Percentiles rank a stretch among this genome's conserved stretches.
Evolutionary conservation across 306 rosid species (phyloP).

Genomic region (Cicer cuneatum): DNA sequence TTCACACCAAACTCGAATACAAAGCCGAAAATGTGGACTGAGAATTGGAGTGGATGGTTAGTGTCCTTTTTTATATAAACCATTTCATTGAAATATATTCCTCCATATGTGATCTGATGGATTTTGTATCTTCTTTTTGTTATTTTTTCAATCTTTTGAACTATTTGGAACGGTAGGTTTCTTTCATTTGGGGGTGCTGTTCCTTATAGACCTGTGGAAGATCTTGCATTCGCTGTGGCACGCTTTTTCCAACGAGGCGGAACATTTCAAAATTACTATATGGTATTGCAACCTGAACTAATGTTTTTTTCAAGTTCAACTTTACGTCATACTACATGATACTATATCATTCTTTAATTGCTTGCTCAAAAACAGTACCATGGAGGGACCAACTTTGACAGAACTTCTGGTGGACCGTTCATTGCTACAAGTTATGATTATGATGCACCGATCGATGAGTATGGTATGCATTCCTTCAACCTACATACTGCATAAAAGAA

Average conservation of each 20-base stretch:
- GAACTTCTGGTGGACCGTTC: constrained; percentile 89
- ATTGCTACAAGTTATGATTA: constrained; percentile 94
- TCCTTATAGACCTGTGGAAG: constrained; percentile 90
- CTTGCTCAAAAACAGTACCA: constrained; percentile 73
- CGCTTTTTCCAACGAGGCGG: constrained; percentile 98
- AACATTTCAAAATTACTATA: constrained; percentile 92
- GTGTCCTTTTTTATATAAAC: constrained; percentile 36
- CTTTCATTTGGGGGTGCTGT: constrained; percentile 79
- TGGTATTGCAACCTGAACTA: constrained; percentile 61
- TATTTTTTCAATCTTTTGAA: neutral
- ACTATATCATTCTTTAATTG: constrained; percentile 34
- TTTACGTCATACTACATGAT: constrained; percentile 27
- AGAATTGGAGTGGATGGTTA: constrained; percentile 95
- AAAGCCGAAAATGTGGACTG: constrained; percentile 98
- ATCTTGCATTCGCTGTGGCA: constrained; percentile 88
- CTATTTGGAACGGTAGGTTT: constrained; percentile 64
- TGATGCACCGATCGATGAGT: constrained; percentile 98
- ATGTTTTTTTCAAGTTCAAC: constrained; percentile 16
- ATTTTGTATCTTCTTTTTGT: constrained; percentile 7
- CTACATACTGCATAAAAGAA: constrained; percentile 21
- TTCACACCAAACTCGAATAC: constrained; percentile 81
- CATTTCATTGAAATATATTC: constrained; percentile 31
- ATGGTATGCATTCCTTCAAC: constrained; percentile 62
- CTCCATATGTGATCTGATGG: constrained; percentile 10
- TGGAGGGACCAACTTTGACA: constrained; percentile 97